Evolutionary conservation across 805 yeast genomes (phyloP), one percentile per base, ranked within the genome.

Genomic region (Candida nitratophila): DNA sequence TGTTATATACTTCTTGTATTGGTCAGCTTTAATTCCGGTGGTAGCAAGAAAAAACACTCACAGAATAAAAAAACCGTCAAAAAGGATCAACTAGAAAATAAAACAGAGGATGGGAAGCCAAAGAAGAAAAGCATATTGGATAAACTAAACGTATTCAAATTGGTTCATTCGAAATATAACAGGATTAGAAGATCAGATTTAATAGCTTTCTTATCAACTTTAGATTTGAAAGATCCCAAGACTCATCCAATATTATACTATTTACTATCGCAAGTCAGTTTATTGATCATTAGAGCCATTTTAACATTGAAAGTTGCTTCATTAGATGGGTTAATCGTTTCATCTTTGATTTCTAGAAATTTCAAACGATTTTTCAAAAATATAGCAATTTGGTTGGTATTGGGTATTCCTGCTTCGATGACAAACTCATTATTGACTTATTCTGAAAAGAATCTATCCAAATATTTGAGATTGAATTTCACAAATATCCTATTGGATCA

Each of bases 381-480:
- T 26, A 62, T 89, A 44, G 68, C 75, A 2, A 70, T 77, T 54
- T 90, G 97, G 97, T 77, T 90, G 82, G 53, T 78, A 15, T 69
- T 90, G 14, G 96, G 96, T 11, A 60, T 88, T 10, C 98, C 98
- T 0, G 93, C 96, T 1, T 76, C 96, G 2, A 56, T 86, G 27
- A 81, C 86, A 10, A 87, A 89, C 54, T 77, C 95, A 0, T 61
- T 85, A 43, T 71, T 89, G 43, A 68, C 71, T 15, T 83, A 77
- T 66, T 72, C 81, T 2, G 81, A 80, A 37, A 74, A 71, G 47
- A 68, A 77, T 42, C 68, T 84, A 46, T 69, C 86, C 1, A 71
- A 76, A 45, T 58, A 73, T 30, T 74, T 87, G 50, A 74, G 95
- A 51, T 63, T 70, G 34, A 77, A 80, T 54, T 68, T 90, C 41